These are phyloP conservation scores for Neoascochyta sp. DNA, from an alignment of 2,329 filamentous ascomycete species.

Conservation along the genomic window DNA sequence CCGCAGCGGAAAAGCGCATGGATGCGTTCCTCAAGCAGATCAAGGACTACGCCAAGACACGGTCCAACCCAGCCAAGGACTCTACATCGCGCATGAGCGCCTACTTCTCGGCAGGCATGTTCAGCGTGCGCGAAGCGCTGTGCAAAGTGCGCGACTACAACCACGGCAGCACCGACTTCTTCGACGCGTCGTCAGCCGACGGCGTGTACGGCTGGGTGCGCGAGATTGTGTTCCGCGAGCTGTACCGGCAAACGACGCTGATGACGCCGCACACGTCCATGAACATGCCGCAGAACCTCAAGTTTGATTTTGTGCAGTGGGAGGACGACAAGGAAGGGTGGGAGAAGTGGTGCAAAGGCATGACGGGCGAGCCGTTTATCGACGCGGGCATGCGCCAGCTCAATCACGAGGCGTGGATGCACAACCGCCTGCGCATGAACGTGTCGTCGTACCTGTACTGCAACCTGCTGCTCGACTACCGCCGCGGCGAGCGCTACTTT, in stretches of 20 bases:
- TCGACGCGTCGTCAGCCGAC: constrained; percentile 32
- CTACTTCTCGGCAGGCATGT: constrained; percentile 47
- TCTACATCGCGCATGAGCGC: constrained; percentile 43
- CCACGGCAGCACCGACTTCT: constrained; percentile 43
- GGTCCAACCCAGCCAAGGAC: constrained; percentile 43
- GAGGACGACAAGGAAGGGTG: constrained; percentile 50
- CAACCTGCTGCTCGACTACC: constrained; percentile 50
- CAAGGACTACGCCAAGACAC: constrained; percentile 40
- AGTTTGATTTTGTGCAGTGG: constrained; percentile 52
- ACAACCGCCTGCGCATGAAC: constrained; percentile 52
- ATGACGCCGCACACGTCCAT: constrained; percentile 48
- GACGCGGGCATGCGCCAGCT: constrained; percentile 53
- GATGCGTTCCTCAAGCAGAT: constrained; percentile 43
- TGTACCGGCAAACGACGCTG: constrained; percentile 49
- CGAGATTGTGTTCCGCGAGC: constrained; percentile 51
- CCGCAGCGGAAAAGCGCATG: constrained; percentile 42
- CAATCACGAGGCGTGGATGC: constrained; percentile 50
- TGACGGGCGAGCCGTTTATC: constrained; percentile 49
- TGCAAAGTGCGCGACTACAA: constrained; percentile 43
- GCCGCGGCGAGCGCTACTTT: constrained; percentile 50
- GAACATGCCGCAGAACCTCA: constrained; percentile 51
- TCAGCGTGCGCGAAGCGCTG: constrained; percentile 47
- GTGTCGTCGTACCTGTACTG: constrained; percentile 47
- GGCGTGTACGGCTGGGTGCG: constrained; percentile 48
- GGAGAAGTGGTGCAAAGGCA: constrained; percentile 48